Percentiles rank a stretch among this genome's conserved stretches.
Conservation (phyloP, 345 rosid genomes). For the Anastatica hierochuntica region DNA sequence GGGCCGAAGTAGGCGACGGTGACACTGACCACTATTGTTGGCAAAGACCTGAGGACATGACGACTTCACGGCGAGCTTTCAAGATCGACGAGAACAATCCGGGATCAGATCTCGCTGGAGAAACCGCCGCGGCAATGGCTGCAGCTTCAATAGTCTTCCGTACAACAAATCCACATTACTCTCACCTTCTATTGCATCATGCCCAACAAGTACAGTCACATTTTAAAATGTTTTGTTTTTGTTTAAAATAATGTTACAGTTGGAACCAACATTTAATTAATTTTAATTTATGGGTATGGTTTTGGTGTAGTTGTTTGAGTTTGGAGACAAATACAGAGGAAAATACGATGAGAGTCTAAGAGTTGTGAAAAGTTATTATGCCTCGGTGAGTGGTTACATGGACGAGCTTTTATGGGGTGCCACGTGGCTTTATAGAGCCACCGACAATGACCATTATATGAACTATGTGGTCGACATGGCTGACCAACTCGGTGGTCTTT, state of each 20-base stretch:
- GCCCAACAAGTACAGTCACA: constrained; percentile 49
- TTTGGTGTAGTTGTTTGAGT: constrained; percentile 64
- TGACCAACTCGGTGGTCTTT: constrained; percentile 55
- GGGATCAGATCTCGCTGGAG: constrained; percentile 89
- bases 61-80: constrained; percentile 82
- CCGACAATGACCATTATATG: constrained; percentile 57
- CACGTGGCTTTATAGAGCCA: constrained; percentile 86
- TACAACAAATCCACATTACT: constrained; percentile 64
- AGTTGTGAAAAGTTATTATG: constrained; percentile 72
- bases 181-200: constrained; percentile 82
- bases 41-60: constrained; percentile 99
- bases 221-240: not conserved
- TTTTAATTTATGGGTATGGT: not conserved
- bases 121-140: constrained; percentile 93
- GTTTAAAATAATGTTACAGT: constrained; percentile 9
- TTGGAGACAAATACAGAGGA: constrained; percentile 72
- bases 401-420: constrained; percentile 97
- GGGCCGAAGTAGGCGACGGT: constrained; percentile 97
- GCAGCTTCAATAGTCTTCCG: constrained; percentile 81
- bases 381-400: constrained; percentile 90
- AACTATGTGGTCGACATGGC: constrained; percentile 53
- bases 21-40: constrained; percentile 94
- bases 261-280: not conserved
- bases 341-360: constrained; percentile 62
- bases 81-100: constrained; percentile 77